Evolutionary conservation across 495 filamentous ascomycete genomes (phyloP).

Genomic region (Penicillium longicatenatum): DNA sequence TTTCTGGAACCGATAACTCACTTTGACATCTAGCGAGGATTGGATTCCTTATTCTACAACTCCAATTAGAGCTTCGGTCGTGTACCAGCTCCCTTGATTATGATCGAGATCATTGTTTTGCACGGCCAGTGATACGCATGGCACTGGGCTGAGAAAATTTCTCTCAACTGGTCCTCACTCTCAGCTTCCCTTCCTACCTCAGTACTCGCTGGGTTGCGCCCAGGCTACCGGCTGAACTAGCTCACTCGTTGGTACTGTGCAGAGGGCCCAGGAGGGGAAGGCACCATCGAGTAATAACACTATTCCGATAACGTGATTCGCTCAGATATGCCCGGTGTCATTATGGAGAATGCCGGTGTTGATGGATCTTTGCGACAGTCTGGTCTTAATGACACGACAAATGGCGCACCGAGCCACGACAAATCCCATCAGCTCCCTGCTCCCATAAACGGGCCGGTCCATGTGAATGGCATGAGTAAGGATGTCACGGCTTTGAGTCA

Average conservation of each 20-base stretch:
- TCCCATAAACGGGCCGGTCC: constrained; percentile 31
- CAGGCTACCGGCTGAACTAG: constrained; percentile 18
- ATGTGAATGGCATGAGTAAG: constrained; percentile 34
- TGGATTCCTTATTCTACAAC: background rate
- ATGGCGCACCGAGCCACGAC: constrained; percentile 25
- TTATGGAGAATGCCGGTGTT: constrained; percentile 46
- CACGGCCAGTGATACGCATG: constrained; percentile 34
- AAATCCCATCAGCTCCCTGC: constrained; percentile 17
- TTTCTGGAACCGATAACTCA: background rate
- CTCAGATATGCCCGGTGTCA: constrained; percentile 49
- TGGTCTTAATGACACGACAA: constrained; percentile 26
- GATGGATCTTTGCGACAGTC: constrained; percentile 31
- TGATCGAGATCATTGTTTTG: constrained; percentile 23
- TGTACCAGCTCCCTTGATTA: constrained; percentile 23
- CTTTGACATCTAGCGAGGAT: background rate
- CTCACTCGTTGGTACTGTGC: constrained; percentile 32
- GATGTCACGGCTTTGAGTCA: constrained; percentile 15
- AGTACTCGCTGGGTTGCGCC: constrained; percentile 22
- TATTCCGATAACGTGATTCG: background rate
- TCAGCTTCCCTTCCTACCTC: constrained; percentile 34
- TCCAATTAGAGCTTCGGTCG: background rate
- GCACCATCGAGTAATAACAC: constrained; percentile 13
- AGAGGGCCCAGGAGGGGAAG: constrained; percentile 39
- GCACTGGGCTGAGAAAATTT: constrained; percentile 28
- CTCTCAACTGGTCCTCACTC: constrained; percentile 16